Evolutionary conservation across 805 yeast genomes (phyloP).

Genomic region (Wickerhamomyces alni): DNA sequence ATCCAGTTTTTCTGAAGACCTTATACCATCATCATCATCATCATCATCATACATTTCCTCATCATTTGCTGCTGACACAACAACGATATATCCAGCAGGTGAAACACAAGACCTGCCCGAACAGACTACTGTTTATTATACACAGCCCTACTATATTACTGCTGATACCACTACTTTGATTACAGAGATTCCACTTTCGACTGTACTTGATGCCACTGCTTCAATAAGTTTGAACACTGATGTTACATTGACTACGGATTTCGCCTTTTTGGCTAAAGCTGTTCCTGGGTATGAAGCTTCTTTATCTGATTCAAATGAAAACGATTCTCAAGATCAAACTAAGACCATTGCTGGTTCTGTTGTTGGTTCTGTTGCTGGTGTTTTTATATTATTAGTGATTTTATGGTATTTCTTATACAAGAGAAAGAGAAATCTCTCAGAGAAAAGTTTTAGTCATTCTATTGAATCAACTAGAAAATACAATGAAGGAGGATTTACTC

Average conservation of each 20-base stretch:
- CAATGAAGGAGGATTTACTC: conserved; percentile 3
- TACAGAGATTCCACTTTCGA: conserved; percentile 14
- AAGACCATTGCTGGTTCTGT: conserved; percentile 22
- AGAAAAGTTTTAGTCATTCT: conserved; percentile 21
- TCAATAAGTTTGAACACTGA: conserved; percentile 1
- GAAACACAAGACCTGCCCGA: not conserved
- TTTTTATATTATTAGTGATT: conserved; percentile 7
- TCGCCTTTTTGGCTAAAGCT: conserved; percentile 11
- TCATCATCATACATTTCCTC: not conserved
- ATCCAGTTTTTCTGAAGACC: too few species aligned
- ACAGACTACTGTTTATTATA: conserved; percentile 12
- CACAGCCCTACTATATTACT: conserved; percentile 16
- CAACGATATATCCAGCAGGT: not conserved
- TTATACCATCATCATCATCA: not conserved
- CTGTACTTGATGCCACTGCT: conserved; percentile 4
- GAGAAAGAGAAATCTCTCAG: conserved; percentile 5
- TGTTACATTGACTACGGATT: conserved; percentile 15
- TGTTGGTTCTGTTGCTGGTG: conserved; percentile 21
- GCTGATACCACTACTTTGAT: conserved; percentile 14
- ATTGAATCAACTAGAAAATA: conserved; percentile 22
- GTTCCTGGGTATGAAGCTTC: conserved; percentile 5
- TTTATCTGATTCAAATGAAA: not conserved
- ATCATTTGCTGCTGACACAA: not conserved
- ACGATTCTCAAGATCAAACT: not conserved
- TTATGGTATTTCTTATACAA: conserved; percentile 13